These are phyloP conservation scores for Colletotrichum incanum DNA, from an alignment of 2,329 filamentous ascomycete genomes.

Conservation along the genomic window DNA sequence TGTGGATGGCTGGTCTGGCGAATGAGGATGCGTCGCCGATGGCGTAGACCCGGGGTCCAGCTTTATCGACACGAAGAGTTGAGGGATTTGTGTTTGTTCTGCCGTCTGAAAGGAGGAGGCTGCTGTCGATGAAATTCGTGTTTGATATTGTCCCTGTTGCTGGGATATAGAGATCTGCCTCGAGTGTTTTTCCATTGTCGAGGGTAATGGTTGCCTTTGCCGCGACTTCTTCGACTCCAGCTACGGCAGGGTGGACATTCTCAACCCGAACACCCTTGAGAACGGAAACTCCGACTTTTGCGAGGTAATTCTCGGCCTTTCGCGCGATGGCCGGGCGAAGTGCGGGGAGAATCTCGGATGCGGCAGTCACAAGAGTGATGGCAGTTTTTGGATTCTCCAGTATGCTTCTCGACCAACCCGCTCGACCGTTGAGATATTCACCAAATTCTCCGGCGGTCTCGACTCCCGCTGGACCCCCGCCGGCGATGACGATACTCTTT, in stretches of 20 bases:
- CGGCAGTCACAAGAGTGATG: constrained; percentile 62
- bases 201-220: constrained; percentile 55
- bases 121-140: constrained; percentile 54
- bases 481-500: constrained; percentile 63
- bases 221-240: constrained; percentile 49
- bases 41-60: constrained; percentile 59
- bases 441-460: constrained; percentile 68
- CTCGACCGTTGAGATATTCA: constrained; percentile 64
- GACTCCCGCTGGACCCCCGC: constrained; percentile 66
- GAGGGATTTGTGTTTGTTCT: constrained; percentile 55
- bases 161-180: constrained; percentile 65
- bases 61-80: constrained; percentile 55
- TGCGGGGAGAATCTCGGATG: constrained; percentile 56
- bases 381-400: constrained; percentile 53
- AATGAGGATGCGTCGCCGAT: constrained; percentile 61
- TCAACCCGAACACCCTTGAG: constrained; percentile 58
- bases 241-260: constrained; percentile 49
- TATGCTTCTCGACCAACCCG: constrained; percentile 55
- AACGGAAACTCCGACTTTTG: constrained; percentile 63
- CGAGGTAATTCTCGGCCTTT: constrained; percentile 59
- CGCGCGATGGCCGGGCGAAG: constrained; percentile 56
- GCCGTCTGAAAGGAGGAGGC: constrained; percentile 53
- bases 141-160: constrained; percentile 60
- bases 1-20: constrained; percentile 60
- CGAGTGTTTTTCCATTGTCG: constrained; percentile 55